A percentile compares a stretch with the other conserved stretches of the same genome.
Conservation (phyloP, 768 basidiomycete species). For the Tricholoma sp. region DNA sequence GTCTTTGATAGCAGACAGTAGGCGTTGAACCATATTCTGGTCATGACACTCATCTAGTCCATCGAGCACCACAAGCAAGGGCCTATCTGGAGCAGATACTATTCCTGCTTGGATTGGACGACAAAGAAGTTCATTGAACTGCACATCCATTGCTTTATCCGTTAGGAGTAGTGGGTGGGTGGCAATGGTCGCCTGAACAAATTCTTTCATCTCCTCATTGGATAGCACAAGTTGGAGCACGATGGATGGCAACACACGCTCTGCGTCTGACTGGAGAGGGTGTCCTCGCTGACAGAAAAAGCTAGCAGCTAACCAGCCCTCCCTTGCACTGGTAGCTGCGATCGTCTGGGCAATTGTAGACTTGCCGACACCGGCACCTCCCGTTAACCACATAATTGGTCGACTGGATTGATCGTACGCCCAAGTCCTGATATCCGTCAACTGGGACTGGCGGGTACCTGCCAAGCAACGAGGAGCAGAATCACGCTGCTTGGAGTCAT, state of each 20-base stretch:
- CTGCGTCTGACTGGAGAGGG: constrained; percentile 12
- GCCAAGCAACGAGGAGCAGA: not conserved
- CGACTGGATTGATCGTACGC: not conserved
- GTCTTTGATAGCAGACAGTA: not conserved
- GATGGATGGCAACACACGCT: constrained; percentile 21
- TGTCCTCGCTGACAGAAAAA: constrained; percentile 29
- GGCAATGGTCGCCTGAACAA: not conserved
- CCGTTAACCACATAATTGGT: constrained; percentile 10
- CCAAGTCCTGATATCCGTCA: not conserved
- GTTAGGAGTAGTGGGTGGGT: constrained; percentile 6
- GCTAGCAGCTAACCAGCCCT: constrained; percentile 18
- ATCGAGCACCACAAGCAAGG: constrained; percentile 7
- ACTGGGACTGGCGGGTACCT: not conserved
- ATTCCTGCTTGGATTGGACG: constrained; percentile 1
- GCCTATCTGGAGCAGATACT: not conserved
- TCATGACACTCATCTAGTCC: constrained; percentile 12
- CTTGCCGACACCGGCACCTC: constrained; percentile 17
- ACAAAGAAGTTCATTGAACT: constrained; percentile 11
- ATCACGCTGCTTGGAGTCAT: not conserved
- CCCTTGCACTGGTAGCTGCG: constrained; percentile 11
- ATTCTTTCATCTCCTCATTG: not conserved
- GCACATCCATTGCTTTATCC: not conserved
- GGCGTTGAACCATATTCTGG: not conserved
- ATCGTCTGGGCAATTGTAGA: constrained; percentile 15
- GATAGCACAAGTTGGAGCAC: constrained; percentile 16